Evolutionary conservation across 129 eudicot species (phyloP).

Genomic region (Oenanthe sinensis): DNA sequence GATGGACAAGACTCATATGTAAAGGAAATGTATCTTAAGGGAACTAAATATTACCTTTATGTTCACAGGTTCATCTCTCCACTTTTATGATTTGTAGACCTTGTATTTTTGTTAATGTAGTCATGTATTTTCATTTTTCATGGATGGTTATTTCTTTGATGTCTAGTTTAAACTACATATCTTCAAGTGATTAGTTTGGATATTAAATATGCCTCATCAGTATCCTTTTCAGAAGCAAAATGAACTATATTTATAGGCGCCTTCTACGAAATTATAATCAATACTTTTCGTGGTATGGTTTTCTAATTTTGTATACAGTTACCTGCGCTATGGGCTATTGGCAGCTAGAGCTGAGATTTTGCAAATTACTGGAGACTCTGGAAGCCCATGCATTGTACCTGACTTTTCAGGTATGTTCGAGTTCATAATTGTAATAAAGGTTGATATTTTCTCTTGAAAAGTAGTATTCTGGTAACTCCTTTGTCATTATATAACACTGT

Average conservation of each 20-base stretch:
- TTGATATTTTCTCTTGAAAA: not conserved
- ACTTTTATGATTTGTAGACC: not conserved
- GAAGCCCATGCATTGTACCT: constrained; percentile 62
- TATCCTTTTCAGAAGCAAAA: not conserved
- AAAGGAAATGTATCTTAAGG: constrained; percentile 87
- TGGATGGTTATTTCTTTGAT: not conserved
- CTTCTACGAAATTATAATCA: not conserved
- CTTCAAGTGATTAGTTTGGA: not conserved
- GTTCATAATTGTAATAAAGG: not conserved
- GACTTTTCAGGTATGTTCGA: constrained; percentile 57
- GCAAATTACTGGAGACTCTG: constrained; percentile 48
- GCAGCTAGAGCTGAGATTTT: constrained; percentile 99
- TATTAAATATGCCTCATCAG: not conserved
- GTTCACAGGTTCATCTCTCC: constrained; percentile 70
- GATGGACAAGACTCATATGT: constrained; percentile 79
- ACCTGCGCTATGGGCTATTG: constrained; percentile 82
- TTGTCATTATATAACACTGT: not conserved
- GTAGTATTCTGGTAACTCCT: not conserved
- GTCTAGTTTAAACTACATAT: not conserved
- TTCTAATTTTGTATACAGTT: constrained; percentile 35
- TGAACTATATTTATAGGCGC: not conserved
- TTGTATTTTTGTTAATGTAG: not conserved
- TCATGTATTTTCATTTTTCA: not conserved
- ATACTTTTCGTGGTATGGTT: not conserved
- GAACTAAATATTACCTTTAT: constrained; percentile 78